phyloP scores from a whole-genome alignment of 2,329 filamentous ascomycete species.

The Xylaria polymorpha region DNA sequence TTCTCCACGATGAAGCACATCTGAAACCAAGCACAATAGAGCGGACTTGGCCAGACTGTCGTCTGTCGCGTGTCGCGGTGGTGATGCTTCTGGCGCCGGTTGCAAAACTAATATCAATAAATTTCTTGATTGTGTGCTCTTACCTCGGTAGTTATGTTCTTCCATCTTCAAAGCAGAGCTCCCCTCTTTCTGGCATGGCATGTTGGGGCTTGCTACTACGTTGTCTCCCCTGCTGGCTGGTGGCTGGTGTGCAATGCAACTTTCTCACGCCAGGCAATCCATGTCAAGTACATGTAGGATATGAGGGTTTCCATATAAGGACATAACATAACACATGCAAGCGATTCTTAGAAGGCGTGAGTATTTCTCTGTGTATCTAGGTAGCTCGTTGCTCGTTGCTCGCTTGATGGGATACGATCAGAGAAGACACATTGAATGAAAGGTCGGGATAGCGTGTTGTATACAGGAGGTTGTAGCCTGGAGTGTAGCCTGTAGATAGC shows the following conservation, averaged over 20 bases:
- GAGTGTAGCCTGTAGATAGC: too few species aligned
- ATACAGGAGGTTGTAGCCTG: too few species aligned
- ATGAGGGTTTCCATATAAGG: background rate
- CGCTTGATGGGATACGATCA: background rate
- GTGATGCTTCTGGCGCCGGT: background rate
- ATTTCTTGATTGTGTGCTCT: background rate
- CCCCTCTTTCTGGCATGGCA: background rate
- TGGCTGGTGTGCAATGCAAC: background rate
- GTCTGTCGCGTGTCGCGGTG: too few species aligned
- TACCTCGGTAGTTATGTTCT: background rate
- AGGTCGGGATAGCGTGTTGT: background rate
- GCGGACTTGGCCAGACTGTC: background rate
- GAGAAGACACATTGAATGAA: background rate
- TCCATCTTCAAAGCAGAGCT: background rate
- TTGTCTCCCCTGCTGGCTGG: background rate
- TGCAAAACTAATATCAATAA: background rate
- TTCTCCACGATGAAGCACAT: slow-evolving; percentile 53
- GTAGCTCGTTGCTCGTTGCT: background rate
- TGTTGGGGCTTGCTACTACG: background rate
- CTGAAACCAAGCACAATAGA: slow-evolving; percentile 53
- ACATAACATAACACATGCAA: background rate
- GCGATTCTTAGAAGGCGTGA: background rate
- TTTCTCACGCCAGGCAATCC: background rate
- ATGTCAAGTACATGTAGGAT: background rate
- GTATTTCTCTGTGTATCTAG: background rate